Evolutionary conservation across 129 eudicot species (phyloP).

Genomic region (Heracleum sosnowskyi): DNA sequence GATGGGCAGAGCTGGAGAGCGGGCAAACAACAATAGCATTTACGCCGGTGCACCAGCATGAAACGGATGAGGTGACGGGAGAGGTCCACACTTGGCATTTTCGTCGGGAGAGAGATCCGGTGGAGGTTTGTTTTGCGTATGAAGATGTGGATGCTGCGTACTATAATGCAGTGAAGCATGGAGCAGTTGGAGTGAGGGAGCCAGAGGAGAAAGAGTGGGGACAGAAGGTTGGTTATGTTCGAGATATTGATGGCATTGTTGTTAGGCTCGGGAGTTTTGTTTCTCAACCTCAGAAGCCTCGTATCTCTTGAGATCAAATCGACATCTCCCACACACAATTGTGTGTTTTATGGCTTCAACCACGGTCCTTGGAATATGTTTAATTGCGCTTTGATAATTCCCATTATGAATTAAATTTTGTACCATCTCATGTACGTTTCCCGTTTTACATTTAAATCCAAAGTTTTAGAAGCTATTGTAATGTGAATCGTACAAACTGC

Average conservation of each 20-base stretch:
- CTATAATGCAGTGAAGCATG: conserved; percentile 91
- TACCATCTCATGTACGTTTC: too few relatives aligned
- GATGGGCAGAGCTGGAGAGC: conserved; percentile 95
- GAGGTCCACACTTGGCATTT: conserved; percentile 33
- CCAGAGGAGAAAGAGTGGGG: conserved; percentile 97
- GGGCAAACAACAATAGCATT: conserved; percentile 88
- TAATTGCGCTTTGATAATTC: too few relatives aligned
- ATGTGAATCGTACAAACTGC: too few relatives aligned
- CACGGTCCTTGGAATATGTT: neutral
- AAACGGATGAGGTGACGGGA: conserved; percentile 84
- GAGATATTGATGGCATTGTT: conserved; percentile 74
- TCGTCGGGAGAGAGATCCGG: conserved; percentile 34
- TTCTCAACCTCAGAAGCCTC: neutral
- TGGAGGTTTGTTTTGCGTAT: conserved; percentile 80
- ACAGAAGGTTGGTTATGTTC: conserved; percentile 83
- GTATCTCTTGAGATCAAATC: neutral
- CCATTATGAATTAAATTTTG: too few relatives aligned
- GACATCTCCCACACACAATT: too few relatives aligned
- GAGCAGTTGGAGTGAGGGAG: conserved; percentile 63
- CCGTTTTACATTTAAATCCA: too few relatives aligned
- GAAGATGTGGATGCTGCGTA: conserved; percentile 83
- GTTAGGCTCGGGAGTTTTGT: conserved; percentile 77
- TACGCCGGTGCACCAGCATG: conserved; percentile 80
- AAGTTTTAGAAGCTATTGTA: too few relatives aligned
- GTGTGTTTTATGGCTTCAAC: too few relatives aligned